Evolutionary conservation across 23 red algal genomes (phyloP).

Genomic region (Gracilaria caudata): DNA sequence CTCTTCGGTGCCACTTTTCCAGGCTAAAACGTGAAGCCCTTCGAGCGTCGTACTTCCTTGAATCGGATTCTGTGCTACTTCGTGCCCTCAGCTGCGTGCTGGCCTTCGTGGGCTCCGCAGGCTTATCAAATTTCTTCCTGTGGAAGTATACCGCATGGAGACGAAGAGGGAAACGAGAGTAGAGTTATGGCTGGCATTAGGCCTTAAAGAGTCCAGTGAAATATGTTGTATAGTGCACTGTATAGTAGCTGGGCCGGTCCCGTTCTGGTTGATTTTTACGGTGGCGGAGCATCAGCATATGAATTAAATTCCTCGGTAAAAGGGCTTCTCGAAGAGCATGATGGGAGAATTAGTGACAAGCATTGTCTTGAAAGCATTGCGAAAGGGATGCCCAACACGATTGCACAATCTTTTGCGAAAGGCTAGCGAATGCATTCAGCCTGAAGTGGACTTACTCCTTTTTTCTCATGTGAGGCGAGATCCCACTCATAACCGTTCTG

Average conservation of each 20-base stretch:
- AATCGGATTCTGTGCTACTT: conserved; percentile 25
- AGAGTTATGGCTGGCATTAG: not conserved
- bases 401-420: not conserved
- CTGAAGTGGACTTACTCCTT: conserved; percentile 42
- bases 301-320: not conserved
- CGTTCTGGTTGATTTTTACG: not conserved
- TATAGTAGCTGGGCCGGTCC: not conserved
- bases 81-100: not conserved
- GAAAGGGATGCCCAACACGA: not conserved
- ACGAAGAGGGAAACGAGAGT: conserved; percentile 43
- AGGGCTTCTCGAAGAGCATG: not conserved
- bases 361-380: not conserved
- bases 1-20: conserved; percentile 69
- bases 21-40: conserved; percentile 62
- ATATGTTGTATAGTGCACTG: not conserved
- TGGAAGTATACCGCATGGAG: conserved; percentile 31
- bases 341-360: not conserved
- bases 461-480: conserved; percentile 48
- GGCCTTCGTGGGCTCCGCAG: not conserved
- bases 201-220: not conserved
- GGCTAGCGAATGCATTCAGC: not conserved
- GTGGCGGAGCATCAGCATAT: not conserved
- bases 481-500: conserved; percentile 52
- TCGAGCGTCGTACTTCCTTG: conserved; percentile 46
- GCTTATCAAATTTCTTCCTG: conserved; percentile 22